These are phyloP conservation scores for Neurospora crassa DNA, from an alignment of 2,329 filamentous ascomycete species.

Conservation along the genomic window DNA sequence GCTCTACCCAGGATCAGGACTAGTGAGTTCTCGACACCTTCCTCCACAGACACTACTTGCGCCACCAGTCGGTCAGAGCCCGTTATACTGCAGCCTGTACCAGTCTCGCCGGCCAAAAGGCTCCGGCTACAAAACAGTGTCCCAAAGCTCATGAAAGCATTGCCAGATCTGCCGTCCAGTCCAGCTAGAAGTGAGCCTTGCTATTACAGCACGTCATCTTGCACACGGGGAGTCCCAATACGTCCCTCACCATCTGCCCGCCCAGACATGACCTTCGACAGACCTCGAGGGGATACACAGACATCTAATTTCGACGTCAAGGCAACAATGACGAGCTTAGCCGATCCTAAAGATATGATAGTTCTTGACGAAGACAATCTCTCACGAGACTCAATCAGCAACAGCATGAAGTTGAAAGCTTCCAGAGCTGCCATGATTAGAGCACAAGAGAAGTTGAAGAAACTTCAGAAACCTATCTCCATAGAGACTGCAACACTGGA, in stretches of 20 bases:
- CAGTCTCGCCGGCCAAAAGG: conserved; percentile 35
- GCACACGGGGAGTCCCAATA: neutral
- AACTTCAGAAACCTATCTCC: neutral
- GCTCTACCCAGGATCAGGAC: conserved; percentile 6
- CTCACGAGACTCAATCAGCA: neutral
- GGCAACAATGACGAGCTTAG: neutral
- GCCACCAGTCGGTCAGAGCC: conserved; percentile 12
- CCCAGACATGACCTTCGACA: neutral
- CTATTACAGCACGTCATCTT: neutral
- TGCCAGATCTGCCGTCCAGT: conserved; percentile 34
- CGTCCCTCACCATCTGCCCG: neutral
- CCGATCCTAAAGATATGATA: neutral
- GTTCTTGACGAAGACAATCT: neutral
- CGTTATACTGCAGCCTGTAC: conserved; percentile 35
- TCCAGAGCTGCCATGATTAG: conserved; percentile 13
- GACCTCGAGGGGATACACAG: neutral
- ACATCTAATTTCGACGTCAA: neutral
- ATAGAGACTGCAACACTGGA: neutral
- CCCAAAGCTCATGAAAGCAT: conserved; percentile 41
- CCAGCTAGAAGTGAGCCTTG: neutral
- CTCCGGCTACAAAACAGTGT: conserved; percentile 39
- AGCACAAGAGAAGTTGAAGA: conserved; percentile 2
- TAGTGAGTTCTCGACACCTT: neutral
- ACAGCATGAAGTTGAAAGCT: conserved; percentile 12
- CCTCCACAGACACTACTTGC: neutral